Evolutionary conservation across 805 yeast genomes (phyloP).

Genomic region (Wickerhamomyces bisporus): DNA sequence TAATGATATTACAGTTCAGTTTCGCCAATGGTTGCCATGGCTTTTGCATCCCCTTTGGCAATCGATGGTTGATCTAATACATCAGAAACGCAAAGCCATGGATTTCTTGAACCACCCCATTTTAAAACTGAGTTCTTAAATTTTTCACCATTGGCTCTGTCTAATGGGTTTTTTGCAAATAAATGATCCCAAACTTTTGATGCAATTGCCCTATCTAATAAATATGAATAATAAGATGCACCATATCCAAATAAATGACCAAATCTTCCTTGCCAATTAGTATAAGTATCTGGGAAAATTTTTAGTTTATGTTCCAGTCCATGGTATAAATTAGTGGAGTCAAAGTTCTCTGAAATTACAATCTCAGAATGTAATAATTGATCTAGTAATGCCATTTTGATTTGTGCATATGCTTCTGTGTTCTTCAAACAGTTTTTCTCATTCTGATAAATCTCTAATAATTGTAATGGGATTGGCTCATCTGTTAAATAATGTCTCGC

Average conservation of each 20-base stretch:
- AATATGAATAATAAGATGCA: constrained; percentile 86
- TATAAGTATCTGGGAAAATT: constrained; percentile 61
- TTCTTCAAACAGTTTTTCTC: constrained; percentile 51
- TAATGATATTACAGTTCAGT: constrained; percentile 17
- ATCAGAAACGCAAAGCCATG: constrained; percentile 82
- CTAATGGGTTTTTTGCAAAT: constrained; percentile 66
- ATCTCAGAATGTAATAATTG: constrained; percentile 59
- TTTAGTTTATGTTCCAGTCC: constrained; percentile 51
- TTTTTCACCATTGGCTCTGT: constrained; percentile 66
- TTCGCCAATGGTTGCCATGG: constrained; percentile 56
- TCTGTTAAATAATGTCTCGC: constrained; percentile 67
- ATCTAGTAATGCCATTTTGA: constrained; percentile 85
- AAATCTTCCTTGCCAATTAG: constrained; percentile 91
- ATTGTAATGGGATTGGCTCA: constrained; percentile 45
- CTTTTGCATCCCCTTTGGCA: constrained; percentile 59
- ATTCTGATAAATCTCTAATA: constrained; percentile 46
- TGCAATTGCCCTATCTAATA: constrained; percentile 90
- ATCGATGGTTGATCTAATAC: constrained; percentile 63
- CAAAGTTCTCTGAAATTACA: constrained; percentile 38
- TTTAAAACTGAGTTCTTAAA: constrained; percentile 65
- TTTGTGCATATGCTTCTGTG: constrained; percentile 80
- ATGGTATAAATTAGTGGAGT: constrained; percentile 62
- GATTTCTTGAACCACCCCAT: constrained; percentile 94
- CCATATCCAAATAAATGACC: constrained; percentile 94
- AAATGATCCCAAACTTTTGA: constrained; percentile 74